Evolutionary conservation across 176 grass and related monocot genomes (phyloP), one percentile per base, ranked within the genome.

Genomic region (Puccinellia tenuiflora): DNA sequence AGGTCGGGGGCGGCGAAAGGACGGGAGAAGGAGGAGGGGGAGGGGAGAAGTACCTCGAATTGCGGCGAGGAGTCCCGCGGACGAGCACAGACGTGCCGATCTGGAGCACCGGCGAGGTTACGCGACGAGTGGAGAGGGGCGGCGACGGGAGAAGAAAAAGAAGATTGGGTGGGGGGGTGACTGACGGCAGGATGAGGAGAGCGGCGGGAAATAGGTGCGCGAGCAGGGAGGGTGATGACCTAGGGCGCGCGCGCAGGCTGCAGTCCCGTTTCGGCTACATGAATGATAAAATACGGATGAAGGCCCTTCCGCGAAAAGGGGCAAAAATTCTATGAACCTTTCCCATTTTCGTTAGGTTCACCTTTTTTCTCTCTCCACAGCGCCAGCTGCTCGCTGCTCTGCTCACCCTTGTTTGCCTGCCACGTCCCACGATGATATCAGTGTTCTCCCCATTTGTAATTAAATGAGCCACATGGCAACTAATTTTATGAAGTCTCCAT

Each of bases 121-220:
- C 39, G 22, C 39, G 4, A 15, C 39, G 39, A 25, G 0, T 1
- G 12, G 26, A 62, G 52, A 9, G 59, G 22, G 22, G 40, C 68
- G 68, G 39, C 37, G 68, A 28, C 69, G 69, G 42, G 40, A 26
- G 25, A 18, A 28, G 17, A 73, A 73, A 73, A 48, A 14, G 67
- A 45, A 72, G 25, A 63, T 31, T 21, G 7, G 20, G n/a, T n/a
- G n/a, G 26, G 57, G 26, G 28, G 25, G 26, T 61, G 59, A 62
- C 59, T 61, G 59, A 62, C 59, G 24, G 40, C 68, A 26, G 42
- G 68, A 43, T 47, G 68, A 16, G 65, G 63, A 66, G 68, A 70
- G 68, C 68, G 68, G 68, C 68, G 68, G 68, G 69, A 73, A 73
- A 73, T 73, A 46, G 68, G 42, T 15, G 29, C 28, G 61, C 15